Conservation (phyloP, 345 rosid species). For the Citrus medica region DNA sequence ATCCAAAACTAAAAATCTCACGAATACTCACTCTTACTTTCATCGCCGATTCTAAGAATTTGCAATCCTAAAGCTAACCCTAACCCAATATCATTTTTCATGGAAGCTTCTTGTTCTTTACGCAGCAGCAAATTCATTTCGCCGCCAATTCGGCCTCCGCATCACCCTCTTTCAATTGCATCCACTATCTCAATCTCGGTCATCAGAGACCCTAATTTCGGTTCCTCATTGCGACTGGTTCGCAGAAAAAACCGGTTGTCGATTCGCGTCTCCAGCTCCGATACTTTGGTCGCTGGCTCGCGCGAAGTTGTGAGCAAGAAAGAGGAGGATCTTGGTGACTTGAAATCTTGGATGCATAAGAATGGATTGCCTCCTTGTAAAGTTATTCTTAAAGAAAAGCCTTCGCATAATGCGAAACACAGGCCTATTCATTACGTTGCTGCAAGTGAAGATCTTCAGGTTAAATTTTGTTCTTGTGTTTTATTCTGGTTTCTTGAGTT, state of each 20-base stretch:
- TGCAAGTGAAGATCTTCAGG: conserved; percentile 89
- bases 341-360: conserved; percentile 91
- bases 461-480: conserved; percentile 7
- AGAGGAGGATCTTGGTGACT: conserved; percentile 51
- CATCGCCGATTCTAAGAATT: background rate
- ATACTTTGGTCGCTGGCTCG: conserved; percentile 58
- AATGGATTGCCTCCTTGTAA: conserved; percentile 91
- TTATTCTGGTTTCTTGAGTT: background rate
- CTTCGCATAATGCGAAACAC: conserved; percentile 61
- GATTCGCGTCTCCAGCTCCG: conserved; percentile 51
- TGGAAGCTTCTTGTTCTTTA: conserved; percentile 37
- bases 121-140: conserved; percentile 39
- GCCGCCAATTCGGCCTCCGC: conserved; percentile 34
- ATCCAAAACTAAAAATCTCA: background rate
- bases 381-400: conserved; percentile 70
- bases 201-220: conserved; percentile 24
- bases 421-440: conserved; percentile 85
- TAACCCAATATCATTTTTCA: conserved; percentile 10
- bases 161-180: conserved; percentile 17
- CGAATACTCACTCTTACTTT: background rate
- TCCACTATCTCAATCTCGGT: conserved; percentile 22
- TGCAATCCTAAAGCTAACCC: background rate
- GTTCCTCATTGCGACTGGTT: conserved; percentile 24
- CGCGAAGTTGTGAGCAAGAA: conserved; percentile 41
- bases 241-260: conserved; percentile 30